phyloP scores from a whole-genome alignment of 2,329 filamentous ascomycete species.

The Monilinia vaccinii-corymbosi region DNA sequence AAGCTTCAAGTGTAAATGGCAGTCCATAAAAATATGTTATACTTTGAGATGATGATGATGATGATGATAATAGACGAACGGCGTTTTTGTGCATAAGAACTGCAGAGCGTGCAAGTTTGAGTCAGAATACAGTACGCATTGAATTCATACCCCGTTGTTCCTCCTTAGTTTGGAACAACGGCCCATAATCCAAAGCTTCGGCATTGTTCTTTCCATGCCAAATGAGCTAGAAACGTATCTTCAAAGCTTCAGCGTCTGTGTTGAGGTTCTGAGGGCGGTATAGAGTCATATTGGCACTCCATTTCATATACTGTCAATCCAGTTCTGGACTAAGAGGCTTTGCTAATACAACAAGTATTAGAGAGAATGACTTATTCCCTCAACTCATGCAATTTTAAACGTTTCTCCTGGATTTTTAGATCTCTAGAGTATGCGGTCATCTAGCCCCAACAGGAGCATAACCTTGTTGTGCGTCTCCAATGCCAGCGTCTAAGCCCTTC shows the following conservation, averaged over 20 bases:
- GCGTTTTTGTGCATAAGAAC: background rate
- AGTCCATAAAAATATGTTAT: background rate
- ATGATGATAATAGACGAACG: background rate
- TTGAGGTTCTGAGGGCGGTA: background rate
- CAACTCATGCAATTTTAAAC: background rate
- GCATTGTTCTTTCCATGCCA: background rate
- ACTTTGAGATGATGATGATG: background rate
- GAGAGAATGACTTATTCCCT: background rate
- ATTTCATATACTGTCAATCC: background rate
- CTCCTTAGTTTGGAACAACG: background rate
- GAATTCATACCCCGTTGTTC: background rate
- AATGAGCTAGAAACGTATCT: background rate
- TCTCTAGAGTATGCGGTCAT: background rate
- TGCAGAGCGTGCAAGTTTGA: background rate
- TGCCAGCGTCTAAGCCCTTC: conserved; percentile 21
- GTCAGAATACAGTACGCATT: background rate
- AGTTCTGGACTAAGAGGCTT: background rate
- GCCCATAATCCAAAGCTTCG: background rate
- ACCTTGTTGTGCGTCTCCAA: conserved; percentile 19
- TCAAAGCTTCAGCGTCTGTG: background rate
- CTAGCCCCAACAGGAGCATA: conserved; percentile 21
- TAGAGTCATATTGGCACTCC: background rate
- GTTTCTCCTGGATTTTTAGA: background rate
- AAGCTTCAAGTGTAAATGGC: background rate
- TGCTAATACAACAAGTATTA: background rate